Percentiles rank a stretch among this genome's conserved stretches.
Evolutionary conservation across 2,329 filamentous ascomycete species (phyloP).

Genomic region (Apiospora hydei): DNA sequence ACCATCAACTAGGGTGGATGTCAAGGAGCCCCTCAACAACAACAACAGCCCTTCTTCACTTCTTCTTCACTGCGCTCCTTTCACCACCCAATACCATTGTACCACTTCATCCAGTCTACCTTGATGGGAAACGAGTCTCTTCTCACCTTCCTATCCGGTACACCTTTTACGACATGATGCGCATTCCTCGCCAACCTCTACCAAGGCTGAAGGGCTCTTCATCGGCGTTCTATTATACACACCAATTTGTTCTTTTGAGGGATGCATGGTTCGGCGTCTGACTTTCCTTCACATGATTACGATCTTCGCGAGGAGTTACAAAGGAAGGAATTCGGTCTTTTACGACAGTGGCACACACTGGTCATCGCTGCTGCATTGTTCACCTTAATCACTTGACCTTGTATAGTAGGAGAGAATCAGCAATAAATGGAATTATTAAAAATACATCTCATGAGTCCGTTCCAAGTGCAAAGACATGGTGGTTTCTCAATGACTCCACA

Average conservation of each 20-base stretch:
- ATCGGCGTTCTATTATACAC: neutral
- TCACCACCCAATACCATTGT: neutral
- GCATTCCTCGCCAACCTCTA: neutral
- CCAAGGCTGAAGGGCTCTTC: neutral
- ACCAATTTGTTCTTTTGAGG: too few relatives aligned
- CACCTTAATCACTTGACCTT: neutral
- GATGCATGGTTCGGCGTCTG: neutral
- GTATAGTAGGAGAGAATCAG: neutral
- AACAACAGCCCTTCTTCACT: neutral
- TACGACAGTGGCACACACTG: neutral
- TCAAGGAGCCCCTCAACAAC: neutral
- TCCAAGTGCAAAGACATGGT: neutral
- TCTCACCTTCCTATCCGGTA: neutral
- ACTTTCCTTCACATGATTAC: slow-evolving; percentile 6
- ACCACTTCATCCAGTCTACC: neutral
- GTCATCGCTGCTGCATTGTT: neutral
- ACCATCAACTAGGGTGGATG: slow-evolving; percentile 52
- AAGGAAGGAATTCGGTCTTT: neutral
- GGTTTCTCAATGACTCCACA: neutral
- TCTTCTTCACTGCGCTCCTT: slow-evolving; percentile 1
- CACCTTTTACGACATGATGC: neutral
- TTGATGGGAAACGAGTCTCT: neutral
- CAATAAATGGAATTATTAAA: neutral
- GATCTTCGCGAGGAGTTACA: neutral
- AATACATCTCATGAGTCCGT: neutral